Evolutionary conservation across 2,329 filamentous ascomycete genomes (phyloP), one percentile per base, ranked within the genome.

Genomic region (Ceratocystis diversiconidia): DNA sequence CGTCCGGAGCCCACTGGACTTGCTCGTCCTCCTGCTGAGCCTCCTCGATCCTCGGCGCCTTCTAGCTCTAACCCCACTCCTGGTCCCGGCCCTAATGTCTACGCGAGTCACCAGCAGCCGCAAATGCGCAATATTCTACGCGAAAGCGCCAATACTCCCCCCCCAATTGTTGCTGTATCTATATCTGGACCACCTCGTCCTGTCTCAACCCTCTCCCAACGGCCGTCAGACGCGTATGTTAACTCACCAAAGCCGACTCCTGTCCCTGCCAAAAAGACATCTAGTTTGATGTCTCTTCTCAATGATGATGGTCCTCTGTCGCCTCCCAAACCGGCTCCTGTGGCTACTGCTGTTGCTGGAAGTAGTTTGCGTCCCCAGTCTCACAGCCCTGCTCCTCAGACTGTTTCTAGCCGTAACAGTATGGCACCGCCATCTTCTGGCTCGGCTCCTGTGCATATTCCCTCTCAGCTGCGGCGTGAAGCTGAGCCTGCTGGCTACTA

Each of bases 251-350:
- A 65, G 66, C 66, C 66, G 7, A 28, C 41, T 55, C 75, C 75
- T 7, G 73, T 75, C 32, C 72, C 77, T 25, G 73, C 77, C 32
- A 73, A 80, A n/a, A 86, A 85, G 74, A 84, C 79, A 6, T 85
- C 83, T 15, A 86, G 76, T 68, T 79, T 87, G 68, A 84, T 85
- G 79, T 82, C 82, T 0, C 73, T 87, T 68, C 76, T 87, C 2
- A 85, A 85, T 69, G 82, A 85, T 68, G 84, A 85, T 64, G 78
- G 79, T 6, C 75, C 75, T 2, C 74, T 78, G 5, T 75, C 79
- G 5, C 78, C 78, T n/a, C 73, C 77, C 1, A 75, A 77, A 62
- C 52, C 68, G 19, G 61, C 63, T 22, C 75, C 76, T 0, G 83
- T 83, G 72, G 77, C 81, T 50, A 81, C 83, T 64, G 75, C 83